Evolutionary conservation across 2,329 filamentous ascomycete genomes (phyloP).

Genomic region (Zymoseptoria passerinii): DNA sequence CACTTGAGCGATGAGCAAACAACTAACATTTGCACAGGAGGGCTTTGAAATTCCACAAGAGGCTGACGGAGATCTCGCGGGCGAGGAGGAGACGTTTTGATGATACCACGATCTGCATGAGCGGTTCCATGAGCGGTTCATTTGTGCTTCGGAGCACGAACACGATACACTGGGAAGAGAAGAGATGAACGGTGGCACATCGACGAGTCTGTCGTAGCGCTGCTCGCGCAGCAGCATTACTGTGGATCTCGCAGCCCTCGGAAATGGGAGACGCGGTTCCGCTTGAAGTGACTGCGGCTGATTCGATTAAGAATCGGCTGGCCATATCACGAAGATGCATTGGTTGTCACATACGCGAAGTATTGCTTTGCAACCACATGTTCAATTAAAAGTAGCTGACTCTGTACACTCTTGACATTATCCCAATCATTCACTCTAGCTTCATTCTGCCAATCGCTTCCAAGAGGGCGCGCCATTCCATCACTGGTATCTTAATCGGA

Average conservation of each 20-base stretch:
- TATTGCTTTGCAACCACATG: background rate
- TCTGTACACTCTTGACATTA: background rate
- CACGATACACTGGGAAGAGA: background rate
- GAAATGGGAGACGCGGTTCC: background rate
- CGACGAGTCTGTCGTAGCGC: background rate
- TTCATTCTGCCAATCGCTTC: background rate
- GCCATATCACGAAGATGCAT: background rate
- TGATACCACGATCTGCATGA: slow-evolving; percentile 10
- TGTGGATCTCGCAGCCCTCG: background rate
- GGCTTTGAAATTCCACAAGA: slow-evolving; percentile 82
- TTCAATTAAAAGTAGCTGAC: background rate
- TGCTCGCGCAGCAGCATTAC: background rate
- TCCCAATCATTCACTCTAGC: background rate
- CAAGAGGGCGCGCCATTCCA: background rate
- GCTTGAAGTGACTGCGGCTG: background rate
- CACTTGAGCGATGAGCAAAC: background rate
- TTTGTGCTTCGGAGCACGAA: background rate
- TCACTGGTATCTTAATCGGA: background rate
- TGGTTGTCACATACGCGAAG: background rate
- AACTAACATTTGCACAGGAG: slow-evolving; percentile 28
- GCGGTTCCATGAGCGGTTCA: no score
- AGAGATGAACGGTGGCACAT: background rate
- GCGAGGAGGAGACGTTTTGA: slow-evolving; percentile 63
- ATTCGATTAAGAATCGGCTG: background rate
- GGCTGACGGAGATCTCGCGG: slow-evolving; percentile 48